Base-by-base conservation (phyloP, 1,139 yeast species). In the Protomyces lactucae-debilis region DNA sequence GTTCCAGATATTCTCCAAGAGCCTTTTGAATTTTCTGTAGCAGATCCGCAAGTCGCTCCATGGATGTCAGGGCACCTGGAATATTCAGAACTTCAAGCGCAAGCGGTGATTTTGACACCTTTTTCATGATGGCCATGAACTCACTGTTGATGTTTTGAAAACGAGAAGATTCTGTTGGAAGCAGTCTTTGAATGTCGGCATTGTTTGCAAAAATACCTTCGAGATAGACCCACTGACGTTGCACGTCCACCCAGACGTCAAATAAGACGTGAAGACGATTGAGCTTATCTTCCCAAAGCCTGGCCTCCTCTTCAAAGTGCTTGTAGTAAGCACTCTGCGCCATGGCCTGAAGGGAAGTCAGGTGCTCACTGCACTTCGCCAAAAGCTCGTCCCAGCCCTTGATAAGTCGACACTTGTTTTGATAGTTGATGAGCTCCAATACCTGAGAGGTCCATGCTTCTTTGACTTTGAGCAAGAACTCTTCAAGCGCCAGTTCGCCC, bases 191-290 rank as follows among this genome's bases (percentile, higher is more conserved):
- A 35, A 92, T 83, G 53, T 87, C 91, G 0, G 79, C 77, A 64
- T 82, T 83, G 0, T 77, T 74, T 36, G 70, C 68, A 72, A 93
- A 87, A 0, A 91, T 84, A 0, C 96, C 97, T 68, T 84, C 87
- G 23, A 92, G 79, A 71, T 92, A 90, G 1, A 89, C 83, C 96
- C 96, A 92, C 70, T 87, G 90, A n/a, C 87, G 78, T 73, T 93
- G 98, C 1, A 86, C 89, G 56, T 89, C 96, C 52, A 87, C 80
- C 95, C 97, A 91, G 0, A 76, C 72, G 69, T 86, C 91, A 55
- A 89, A 78, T 2, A 88, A 72, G 0, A 78, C 76, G 64, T 80
- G 81, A 0, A 90, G 70, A 0, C 75, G 72, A 61, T 81, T 82
- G 43, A 93, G 73, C 66, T 79, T 83, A 0, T 77, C 78, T 68